Evolutionary conservation across 257 asterid species (phyloP), one percentile per base, ranked within the genome.

Genomic region (Leptodermis oblonga): DNA sequence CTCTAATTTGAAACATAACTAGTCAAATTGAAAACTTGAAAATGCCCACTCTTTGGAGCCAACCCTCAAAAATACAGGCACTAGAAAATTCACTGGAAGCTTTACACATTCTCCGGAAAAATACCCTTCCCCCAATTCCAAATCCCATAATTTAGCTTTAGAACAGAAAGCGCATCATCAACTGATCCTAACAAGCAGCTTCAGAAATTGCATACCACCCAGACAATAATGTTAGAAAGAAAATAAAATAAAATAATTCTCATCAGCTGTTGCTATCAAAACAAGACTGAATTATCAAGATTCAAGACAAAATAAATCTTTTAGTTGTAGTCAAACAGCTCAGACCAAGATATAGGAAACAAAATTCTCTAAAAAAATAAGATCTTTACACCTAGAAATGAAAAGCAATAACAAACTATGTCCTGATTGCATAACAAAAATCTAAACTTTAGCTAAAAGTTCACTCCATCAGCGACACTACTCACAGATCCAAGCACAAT

Each of bases 401-500:
- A 73, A 63, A 65, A 51, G 4, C 54, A 72, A 75, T 43, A 66
- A 33, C 58, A 58, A 59, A 3, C 53, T 53, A 36, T 46, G 43
- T 49, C 60, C 51, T 48, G 76, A 77, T 61, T 15, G 37, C 75
- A 69, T 17, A 36, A 49, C 56, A 71, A 69, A 78, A 61, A 36
- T 17, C 64, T 43, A 62, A 68, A 11, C 68, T 75, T 73, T 49
- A 72, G 46, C 68, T 18, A 69, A 30, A 43, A 33, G 14, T 43
- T 14, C 76, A 72, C 33, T 25, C 17, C 49, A 2, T 41, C 25
- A 72, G 54, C 18, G 37, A 30, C 62, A 66, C n/a, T 36, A 62
- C 26, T 71, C 84, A 30, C 43, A 73, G 90, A 88, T 83, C 87
- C 71, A 77, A 73, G 33, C 69, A 74, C 65, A 54, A 6, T 30